A percentile compares a stretch with the other conserved stretches of the same genome.
Evolutionary conservation across 1,139 yeast species (phyloP).

Genomic region (Geotrichum klebahnii): DNA sequence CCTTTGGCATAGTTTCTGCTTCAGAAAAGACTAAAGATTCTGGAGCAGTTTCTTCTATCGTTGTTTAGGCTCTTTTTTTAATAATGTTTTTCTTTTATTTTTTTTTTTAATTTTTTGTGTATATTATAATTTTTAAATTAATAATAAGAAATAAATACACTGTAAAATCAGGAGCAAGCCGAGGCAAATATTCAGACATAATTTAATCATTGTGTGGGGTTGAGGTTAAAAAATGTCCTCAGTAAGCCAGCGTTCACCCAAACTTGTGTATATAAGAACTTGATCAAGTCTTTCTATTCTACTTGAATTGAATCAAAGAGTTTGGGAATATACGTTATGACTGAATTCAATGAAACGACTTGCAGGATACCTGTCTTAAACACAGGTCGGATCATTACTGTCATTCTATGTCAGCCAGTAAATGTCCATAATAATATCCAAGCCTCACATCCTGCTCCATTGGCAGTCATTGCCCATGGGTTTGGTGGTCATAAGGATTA

Average conservation of each 20-base stretch:
- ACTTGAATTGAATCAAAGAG: too few species aligned
- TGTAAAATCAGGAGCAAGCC: too few species aligned
- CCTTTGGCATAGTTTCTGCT: conserved; percentile 9
- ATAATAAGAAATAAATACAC: too few species aligned
- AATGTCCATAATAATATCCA: neutral
- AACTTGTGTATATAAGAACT: too few species aligned
- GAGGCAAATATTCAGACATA: too few species aligned
- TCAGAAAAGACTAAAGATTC: conserved; percentile 1
- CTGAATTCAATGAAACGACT: neutral
- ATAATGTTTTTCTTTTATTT: neutral
- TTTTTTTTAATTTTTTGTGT: neutral
- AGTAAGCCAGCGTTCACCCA: too few species aligned
- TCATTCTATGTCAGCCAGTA: neutral
- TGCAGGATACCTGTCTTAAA: neutral
- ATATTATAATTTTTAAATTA: neutral
- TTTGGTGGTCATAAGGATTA: conserved; percentile 22
- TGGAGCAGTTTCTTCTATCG: neutral
- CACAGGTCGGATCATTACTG: neutral
- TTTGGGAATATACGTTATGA: too few species aligned
- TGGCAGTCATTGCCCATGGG: conserved; percentile 17
- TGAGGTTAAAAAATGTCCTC: too few species aligned
- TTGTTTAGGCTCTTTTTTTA: neutral
- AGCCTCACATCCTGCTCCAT: too few species aligned
- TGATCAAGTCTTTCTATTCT: too few species aligned
- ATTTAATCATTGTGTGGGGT: too few species aligned